Evolutionary conservation across 2,329 filamentous ascomycete genomes (phyloP), one percentile per base, ranked within the genome.

Genomic region (Zymoseptoria passerinii): DNA sequence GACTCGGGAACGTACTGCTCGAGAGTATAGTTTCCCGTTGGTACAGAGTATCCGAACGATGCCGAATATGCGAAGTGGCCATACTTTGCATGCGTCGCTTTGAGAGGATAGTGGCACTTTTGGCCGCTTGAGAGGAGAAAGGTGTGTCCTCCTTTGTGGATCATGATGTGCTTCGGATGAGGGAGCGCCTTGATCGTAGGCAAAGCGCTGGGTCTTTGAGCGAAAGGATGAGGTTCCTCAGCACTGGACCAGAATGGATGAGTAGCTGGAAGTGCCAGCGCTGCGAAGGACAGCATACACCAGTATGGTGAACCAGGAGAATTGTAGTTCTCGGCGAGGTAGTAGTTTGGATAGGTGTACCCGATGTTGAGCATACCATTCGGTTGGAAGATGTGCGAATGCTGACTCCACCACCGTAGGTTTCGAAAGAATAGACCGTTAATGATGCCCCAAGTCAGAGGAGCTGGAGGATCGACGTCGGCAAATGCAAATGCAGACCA

Each of bases 261-360:
- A 1, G 78, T 76, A 52, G 83, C 80, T 0, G 88, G 83, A 10
- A 89, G 79, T 1, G 86, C 87, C 1, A 92, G 77, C 54, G 86
- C 86, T 50, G 88, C 87, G 68, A 92, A 92, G 1, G 87, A 83
- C 20, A 91, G 77, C 73, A 88, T 91, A 55, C 86, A 87, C 89
- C 89, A 92, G 71, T 91, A 91, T 66, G 88, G 75, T 1, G 74
- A 76, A 10, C 86, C 86, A 0, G 89, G 87, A 8, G 86, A 90
- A 73, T 92, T 92, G 74, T 92, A 92, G 70, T 92, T 91, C 73
- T 92, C 88, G 0, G 87, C 86, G 74, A 91, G 83, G 73, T 88
- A 90, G 78, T 88, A 89, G 69, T 90, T 91, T 16, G 88, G 86
- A 68, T 90, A 92, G 0, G 84, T 84, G 70, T 90, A 92, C 55